Base-by-base conservation (phyloP, 2,329 filamentous ascomycete genomes). In the Stemphylium vesicarium region DNA sequence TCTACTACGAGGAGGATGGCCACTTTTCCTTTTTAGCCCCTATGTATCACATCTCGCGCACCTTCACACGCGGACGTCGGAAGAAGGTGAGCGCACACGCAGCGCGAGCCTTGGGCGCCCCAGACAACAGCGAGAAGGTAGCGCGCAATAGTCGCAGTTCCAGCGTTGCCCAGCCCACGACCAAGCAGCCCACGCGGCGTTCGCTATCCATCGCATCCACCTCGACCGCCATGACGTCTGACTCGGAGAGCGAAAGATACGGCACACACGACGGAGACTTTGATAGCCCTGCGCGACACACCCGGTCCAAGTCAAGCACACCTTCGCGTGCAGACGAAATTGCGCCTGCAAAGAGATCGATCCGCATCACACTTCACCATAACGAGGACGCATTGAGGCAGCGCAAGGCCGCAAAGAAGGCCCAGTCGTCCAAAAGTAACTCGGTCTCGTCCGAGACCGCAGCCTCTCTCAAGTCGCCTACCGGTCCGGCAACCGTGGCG, bases 381-480 rank as follows among this genome's bases (percentile, higher is more conserved):
- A 91, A 88, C 59, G 91, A 96, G 65, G 91, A 92, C 53, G 84
- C 85, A 36, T 78, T 89, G 52, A 83, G 88, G 60, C 87, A 91
- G 73, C 86, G 90, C 53, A 93, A 92, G 73, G 85, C 88, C 15
- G 84, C 88, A n/a, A 69, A 84, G 83, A 66, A 88, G 86, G 74
- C 80, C 81, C 18, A 69, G 81, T 63, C 59, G 31, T 57, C 61
- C 35, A 70, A 67, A 52, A 58, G 50, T 44, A 65, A 64, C 50
- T 60, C 64, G 26, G 58, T 78, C 24, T 77, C 79, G 36, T 66
- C 78, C 15, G 77, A 79, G 51, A 73, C 74, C 43, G 77, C 92
- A 6, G 81, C 85, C 38, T 91, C 91, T 55, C 82, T 99, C 58
- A 99, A 99, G 75, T 98, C 95, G 12, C 95, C 95, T 3, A 96